Evolutionary conservation across 495 filamentous ascomycete genomes (phyloP).

Genomic region (Parathielavia appendiculata): DNA sequence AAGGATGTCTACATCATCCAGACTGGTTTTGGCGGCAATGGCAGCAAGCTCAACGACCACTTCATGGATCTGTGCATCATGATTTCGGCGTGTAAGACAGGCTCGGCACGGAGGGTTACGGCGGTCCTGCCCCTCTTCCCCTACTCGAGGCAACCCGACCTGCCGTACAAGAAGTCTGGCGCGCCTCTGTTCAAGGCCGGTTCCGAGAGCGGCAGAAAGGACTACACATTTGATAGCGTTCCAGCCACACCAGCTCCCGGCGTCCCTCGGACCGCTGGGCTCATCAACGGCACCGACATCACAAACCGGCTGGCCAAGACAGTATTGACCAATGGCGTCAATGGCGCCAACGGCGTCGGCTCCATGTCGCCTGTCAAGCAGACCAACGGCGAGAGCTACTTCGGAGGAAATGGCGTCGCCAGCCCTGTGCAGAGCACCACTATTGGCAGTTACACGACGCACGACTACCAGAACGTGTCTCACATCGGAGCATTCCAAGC

Average conservation of each 20-base stretch:
- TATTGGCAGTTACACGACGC: slow-evolving; percentile 44
- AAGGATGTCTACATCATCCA: slow-evolving; percentile 99
- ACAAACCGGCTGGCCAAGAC: slow-evolving; percentile 59
- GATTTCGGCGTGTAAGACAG: slow-evolving; percentile 96
- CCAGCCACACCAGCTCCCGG: slow-evolving; percentile 76
- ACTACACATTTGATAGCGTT: slow-evolving; percentile 90
- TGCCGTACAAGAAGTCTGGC: slow-evolving; percentile 93
- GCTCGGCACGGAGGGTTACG: slow-evolving; percentile 85
- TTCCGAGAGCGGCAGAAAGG: slow-evolving; percentile 48
- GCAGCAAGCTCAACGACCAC: slow-evolving; percentile 69
- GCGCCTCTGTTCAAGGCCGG: slow-evolving; percentile 75
- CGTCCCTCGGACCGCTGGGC: slow-evolving; percentile 54
- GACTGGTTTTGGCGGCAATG: slow-evolving; percentile 54
- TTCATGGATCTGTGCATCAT: slow-evolving; percentile 94
- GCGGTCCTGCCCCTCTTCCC: slow-evolving; percentile 94
- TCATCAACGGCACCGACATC: slow-evolving; percentile 62
- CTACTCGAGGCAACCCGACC: slow-evolving; percentile 89
- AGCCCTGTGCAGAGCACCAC: slow-evolving; percentile 38
- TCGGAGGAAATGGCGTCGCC: slow-evolving; percentile 28
- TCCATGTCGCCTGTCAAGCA: slow-evolving; percentile 17
- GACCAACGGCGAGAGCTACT: slow-evolving; percentile 23
- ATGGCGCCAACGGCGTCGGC: not conserved
- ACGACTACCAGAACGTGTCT: slow-evolving; percentile 54
- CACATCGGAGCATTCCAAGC: slow-evolving; percentile 64
- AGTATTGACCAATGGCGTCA: slow-evolving; percentile 20